These are phyloP conservation scores for Bjerkandera adusta DNA, from an alignment of 1,284 basidiomycete genomes.

Conservation along the genomic window DNA sequence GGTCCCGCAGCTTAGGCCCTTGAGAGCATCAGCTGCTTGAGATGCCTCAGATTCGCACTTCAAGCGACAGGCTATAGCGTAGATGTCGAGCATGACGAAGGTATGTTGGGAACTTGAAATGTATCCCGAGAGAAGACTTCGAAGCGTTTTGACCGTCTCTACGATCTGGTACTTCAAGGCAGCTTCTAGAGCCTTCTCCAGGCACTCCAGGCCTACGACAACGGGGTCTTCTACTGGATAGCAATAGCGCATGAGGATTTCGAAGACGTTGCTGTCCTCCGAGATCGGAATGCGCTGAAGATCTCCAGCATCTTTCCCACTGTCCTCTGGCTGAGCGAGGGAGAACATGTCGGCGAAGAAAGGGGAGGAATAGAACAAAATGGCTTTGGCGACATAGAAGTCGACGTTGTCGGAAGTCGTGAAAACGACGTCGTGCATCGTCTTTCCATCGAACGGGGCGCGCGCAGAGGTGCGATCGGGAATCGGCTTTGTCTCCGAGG, in stretches of 20 bases:
- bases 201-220: neutral
- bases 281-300: conserved; percentile 18
- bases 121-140: neutral
- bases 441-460: too few relatives aligned
- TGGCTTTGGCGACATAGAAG: conserved; percentile 9
- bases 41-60: neutral
- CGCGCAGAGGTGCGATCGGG: too few relatives aligned
- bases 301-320: neutral
- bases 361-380: conserved; percentile 16
- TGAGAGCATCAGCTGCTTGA: neutral
- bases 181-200: conserved; percentile 6
- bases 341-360: conserved; percentile 19
- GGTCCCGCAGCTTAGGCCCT: neutral
- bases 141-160: neutral
- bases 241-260: conserved; percentile 26
- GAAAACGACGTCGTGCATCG: conserved; percentile 6
- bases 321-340: conserved; percentile 7
- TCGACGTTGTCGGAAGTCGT: conserved; percentile 5
- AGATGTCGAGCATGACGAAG: too few relatives aligned
- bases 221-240: conserved; percentile 23
- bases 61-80: neutral
- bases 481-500: too few relatives aligned
- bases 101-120: too few relatives aligned
- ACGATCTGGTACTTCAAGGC: conserved; percentile 13
- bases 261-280: conserved; percentile 25